Evolutionary conservation across 1,284 basidiomycete genomes (phyloP).

Genomic region (Puccinia polysora): DNA sequence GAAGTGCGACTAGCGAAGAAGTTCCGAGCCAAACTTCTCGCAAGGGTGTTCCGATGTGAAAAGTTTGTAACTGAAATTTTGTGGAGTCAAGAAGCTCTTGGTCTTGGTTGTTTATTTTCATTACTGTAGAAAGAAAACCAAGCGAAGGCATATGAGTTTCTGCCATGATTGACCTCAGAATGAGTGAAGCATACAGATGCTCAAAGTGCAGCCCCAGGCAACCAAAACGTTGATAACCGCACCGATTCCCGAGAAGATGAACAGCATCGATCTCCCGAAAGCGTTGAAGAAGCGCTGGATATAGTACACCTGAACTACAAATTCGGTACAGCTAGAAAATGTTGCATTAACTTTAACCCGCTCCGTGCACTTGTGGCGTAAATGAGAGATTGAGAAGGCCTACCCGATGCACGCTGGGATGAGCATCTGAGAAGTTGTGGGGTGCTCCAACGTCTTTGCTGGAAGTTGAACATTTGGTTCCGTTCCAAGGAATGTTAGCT

Average conservation of each 20-base stretch:
- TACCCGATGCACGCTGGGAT: conserved; percentile 10
- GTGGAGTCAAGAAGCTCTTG: conserved; percentile 1
- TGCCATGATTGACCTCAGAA: not conserved
- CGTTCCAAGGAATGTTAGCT: not conserved
- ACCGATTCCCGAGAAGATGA: not conserved
- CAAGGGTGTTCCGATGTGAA: not conserved
- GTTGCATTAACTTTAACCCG: not conserved
- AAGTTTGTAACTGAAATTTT: not conserved
- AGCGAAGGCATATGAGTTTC: not conserved
- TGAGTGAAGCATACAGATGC: not conserved
- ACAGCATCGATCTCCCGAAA: not conserved
- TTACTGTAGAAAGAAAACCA: not conserved
- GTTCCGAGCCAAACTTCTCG: conserved; percentile 17
- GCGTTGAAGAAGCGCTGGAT: conserved; percentile 9
- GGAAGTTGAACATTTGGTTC: no score
- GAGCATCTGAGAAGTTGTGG: not conserved
- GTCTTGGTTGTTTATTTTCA: not conserved
- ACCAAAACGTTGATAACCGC: conserved; percentile 4
- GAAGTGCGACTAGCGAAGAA: not conserved
- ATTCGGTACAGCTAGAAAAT: conserved; percentile 7
- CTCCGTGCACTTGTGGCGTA: not conserved
- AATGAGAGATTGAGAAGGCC: not conserved
- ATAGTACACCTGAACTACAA: conserved; percentile 13
- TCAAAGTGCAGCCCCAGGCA: conserved; percentile 17
- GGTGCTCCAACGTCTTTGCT: conserved; percentile 2